Base-by-base conservation (phyloP, 495 filamentous ascomycete genomes). In the Aspergillus mulundensis region DNA sequence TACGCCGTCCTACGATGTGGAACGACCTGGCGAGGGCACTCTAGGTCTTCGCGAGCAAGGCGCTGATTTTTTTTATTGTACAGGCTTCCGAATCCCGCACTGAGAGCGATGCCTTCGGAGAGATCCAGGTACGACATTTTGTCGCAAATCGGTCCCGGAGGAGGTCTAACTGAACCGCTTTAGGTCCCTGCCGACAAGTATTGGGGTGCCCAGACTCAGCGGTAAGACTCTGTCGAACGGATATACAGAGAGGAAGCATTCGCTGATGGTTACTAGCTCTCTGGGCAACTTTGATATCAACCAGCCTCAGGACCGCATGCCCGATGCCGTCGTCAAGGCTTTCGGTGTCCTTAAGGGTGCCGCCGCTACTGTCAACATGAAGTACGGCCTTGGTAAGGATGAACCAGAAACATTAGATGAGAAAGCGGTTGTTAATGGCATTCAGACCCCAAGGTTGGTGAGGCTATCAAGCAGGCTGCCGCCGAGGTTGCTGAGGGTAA, bases 261-360 rank as follows among this genome's bases (percentile, higher is more conserved):
- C 25, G 25, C 25, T 28, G 25, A 28, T 8, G 25, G 25, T 28
- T 3, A 8, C 3, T 51, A 83, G 81, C 49, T 97, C 95, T 39
- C 80, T 98, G 73, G 87, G 87, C 68, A 98, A 98, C 79, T 98
- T 98, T 81, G 86, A 87, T 68, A 97, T 98, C 84, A 97, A 97
- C 74, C 94, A 98, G 77, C 94, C 95, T 57, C 89, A 95, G 71
- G 94, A 98, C 70, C 91, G 94, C 67, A 97, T 98, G 93, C 95
- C 94, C 44, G 87, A 90, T 57, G 87, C 91, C 0, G 86, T 98
- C 57, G 77, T 98, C 59, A 85, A 82, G 72, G 94, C 94, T 16
- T 98, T 98, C 68, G 95, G 94, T 71, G 94, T 98, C 68, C 81
- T 98, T 43, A 98, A 98, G 81, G 92, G 91, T 61, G 94, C 94